Evolutionary conservation across 1,139 yeast genomes (phyloP), one percentile per base, ranked within the genome.

Genomic region (Lodderomyces beijingensis): DNA sequence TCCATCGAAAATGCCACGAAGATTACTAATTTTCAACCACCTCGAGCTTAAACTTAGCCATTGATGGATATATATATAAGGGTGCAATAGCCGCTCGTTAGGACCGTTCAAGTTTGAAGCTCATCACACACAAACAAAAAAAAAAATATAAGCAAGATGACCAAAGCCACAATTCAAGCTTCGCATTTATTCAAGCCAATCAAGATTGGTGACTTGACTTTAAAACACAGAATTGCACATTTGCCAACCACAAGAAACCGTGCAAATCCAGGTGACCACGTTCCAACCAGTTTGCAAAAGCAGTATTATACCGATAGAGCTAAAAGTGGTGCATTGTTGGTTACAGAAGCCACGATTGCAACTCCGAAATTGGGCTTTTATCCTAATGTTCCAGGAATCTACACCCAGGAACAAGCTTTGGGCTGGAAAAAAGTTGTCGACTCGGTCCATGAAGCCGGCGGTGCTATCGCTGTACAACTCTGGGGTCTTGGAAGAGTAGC

Each of bases 401-500:
- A 65, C 64, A 61, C 55, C 32, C 57, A 64, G n/a, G 57, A 55
- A 16, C 82, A 76, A 41, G 52, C 64, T 13, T 55, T 49, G 9
- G 70, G 61, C 17, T 78, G 83, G 83, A 66, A 59, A 78, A 45
- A 65, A 70, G 26, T 69, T 79, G 2, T 65, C 50, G 43, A 55
- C 28, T 34, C 42, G 12, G 47, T 43, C 10, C 47, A 43, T 31
- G 31, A 31, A n/a, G 37, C 30, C 18, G 44, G 43, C 19, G 44
- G 44, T 16, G 31, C 31, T 11, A 42, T 74, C 15, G 63, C 73
- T 37, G 44, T 67, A 25, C 91, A 83, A 56, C 47, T 83, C 30
- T 79, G 83, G 81, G 66, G 62, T 24, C 50, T 77, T 34, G 88
- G 87, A 34, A 65, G 84, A 51, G 63, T 60, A 27, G 77, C 75